phyloP scores from a whole-genome alignment of 2,329 filamentous ascomycete species.

The Onygenales sp. region DNA sequence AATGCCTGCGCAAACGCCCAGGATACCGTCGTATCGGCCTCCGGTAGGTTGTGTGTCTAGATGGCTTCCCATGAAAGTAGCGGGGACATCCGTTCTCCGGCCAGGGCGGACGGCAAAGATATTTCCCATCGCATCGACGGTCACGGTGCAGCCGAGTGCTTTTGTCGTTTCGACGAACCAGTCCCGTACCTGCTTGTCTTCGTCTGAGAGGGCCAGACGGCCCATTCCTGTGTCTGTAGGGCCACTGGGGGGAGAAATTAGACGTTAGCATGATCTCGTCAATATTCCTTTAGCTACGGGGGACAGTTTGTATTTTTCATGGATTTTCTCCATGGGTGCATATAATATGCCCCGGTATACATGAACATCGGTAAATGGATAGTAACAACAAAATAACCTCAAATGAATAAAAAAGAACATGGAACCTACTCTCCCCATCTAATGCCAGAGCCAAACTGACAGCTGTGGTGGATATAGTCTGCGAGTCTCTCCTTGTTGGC shows the following conservation, averaged over 20 bases:
- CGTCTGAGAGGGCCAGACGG: constrained; percentile 60
- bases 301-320: too few species aligned
- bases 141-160: constrained; percentile 56
- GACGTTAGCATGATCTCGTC: not conserved
- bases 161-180: constrained; percentile 63
- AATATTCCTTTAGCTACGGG: too few species aligned
- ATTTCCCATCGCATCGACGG: constrained; percentile 68
- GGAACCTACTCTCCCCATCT: constrained; percentile 56
- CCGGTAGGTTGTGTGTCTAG: constrained; percentile 43
- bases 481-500: constrained; percentile 53
- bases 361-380: too few species aligned
- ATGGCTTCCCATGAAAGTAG: constrained; percentile 38
- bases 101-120: constrained; percentile 66
- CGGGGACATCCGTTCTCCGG: constrained; percentile 44
- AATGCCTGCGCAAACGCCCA: constrained; percentile 63
- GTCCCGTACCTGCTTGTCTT: constrained; percentile 61
- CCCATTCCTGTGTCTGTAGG: constrained; percentile 66
- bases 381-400: not conserved
- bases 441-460: constrained; percentile 57
- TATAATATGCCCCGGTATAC: too few species aligned
- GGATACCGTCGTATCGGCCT: constrained; percentile 48
- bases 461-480: constrained; percentile 55
- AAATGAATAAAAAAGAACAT: constrained; percentile 5
- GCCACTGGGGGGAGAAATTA: constrained; percentile 14
- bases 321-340: too few species aligned